Percentiles rank a stretch among this genome's conserved stretches.
phyloP scores from a whole-genome alignment of 768 basidiomycete genomes.

The Hemileccinum rubropunctum region DNA sequence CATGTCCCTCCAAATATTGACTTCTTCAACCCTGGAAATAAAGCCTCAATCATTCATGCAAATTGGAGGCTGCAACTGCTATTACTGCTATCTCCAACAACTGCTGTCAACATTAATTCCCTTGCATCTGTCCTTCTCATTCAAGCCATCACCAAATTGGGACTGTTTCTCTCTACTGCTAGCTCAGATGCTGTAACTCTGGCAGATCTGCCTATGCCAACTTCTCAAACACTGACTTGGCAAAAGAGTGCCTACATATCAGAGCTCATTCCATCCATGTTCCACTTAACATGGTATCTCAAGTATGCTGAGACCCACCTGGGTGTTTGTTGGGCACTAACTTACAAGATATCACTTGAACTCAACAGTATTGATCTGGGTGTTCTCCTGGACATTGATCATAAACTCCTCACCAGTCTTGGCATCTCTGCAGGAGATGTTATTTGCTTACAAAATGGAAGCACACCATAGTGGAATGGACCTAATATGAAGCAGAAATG shows the following conservation, averaged over 20 bases:
- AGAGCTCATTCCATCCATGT: not conserved
- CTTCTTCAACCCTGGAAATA: slow-evolving; percentile 3
- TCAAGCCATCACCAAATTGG: not conserved
- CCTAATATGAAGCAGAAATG: not conserved
- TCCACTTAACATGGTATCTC: not conserved
- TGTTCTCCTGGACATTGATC: not conserved
- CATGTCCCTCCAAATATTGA: slow-evolving; percentile 1
- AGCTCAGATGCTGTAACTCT: not conserved
- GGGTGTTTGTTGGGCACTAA: not conserved
- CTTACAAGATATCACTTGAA: not conserved
- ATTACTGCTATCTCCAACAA: not conserved
- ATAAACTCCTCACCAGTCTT: not conserved
- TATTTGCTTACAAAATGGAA: not conserved
- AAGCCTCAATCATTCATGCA: not conserved
- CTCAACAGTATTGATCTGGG: not conserved
- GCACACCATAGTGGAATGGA: not conserved
- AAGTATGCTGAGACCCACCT: slow-evolving; percentile 1
- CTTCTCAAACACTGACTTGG: not conserved
- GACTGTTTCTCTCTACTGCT: not conserved
- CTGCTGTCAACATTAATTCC: not conserved
- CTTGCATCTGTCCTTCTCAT: slow-evolving; percentile 1
- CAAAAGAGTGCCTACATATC: no score
- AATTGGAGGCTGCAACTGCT: not conserved
- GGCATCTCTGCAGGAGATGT: not conserved
- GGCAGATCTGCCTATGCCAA: not conserved